Evolutionary conservation across 805 yeast species (phyloP), one percentile per base, ranked within the genome.

Genomic region (Candida boidinii): DNA sequence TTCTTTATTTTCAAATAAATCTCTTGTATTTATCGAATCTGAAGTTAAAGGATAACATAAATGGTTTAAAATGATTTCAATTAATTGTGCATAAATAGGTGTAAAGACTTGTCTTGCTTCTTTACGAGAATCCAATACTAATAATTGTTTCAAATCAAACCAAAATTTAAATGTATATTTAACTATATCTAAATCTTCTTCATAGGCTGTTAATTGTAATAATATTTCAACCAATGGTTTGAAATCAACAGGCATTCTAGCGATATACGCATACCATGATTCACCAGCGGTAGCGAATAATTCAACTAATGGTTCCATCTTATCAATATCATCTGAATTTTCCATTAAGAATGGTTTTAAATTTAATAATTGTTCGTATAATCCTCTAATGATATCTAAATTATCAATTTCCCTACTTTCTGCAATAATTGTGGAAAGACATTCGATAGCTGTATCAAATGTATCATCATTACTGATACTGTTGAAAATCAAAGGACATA

Each of bases 141-240:
- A 56, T 56, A 82, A 65, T 46, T 79, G 88, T 53, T 84, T 82
- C 43, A 92, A 62, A 42, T 72, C 66, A 51, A 79, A 86, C 95
- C 98, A 88, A 55, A 92, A 92, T 44, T 84, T 78, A 58, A 92
- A 92, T 0, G 97, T 83, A 54, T 82, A 87, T 53, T 82, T 79
- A 16, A 86, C 90, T 35, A 87, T 75, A 48, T 90, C 97, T 48
- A 90, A 68, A 55, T 90, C 96, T 30, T 79, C 79, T 31, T 81
- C 84, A 42, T 74, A 74, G 25, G 78, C 67, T 17, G 94, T 68
- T 40, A 88, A 72, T 39, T 77, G 74, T 28, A 86, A 64, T 16
- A 90, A 56, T 5, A 84, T 74, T 37, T 74, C 77, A 14, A 88
- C 88, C 46, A 92, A 60, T 1, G 82, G 81, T 41, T 72, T 69